A percentile compares a stretch with the other conserved stretches of the same genome.
phyloP scores from a whole-genome alignment of 345 rosid genomes.

The Ricinus communis region DNA sequence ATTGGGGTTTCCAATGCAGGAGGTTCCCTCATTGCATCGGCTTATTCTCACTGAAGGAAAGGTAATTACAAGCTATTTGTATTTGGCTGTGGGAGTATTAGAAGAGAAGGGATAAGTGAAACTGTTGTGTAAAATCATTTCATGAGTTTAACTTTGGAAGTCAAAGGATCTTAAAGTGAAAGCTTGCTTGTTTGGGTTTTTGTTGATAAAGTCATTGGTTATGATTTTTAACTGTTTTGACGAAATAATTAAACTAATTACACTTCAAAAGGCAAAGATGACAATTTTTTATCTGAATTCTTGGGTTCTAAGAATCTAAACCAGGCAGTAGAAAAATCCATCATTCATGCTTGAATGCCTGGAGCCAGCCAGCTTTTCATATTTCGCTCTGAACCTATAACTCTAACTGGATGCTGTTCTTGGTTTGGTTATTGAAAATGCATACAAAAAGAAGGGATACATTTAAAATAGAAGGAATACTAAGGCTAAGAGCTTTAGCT shows the following conservation, averaged over 20 bases:
- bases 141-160: background rate
- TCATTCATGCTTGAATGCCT: too few relatives aligned
- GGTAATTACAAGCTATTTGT: slow-evolving; percentile 29
- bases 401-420: background rate
- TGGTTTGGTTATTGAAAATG: background rate
- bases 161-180: background rate
- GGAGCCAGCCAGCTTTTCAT: too few relatives aligned
- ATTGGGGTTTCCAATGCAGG: slow-evolving; percentile 69
- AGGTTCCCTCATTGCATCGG: slow-evolving; percentile 58
- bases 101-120: background rate
- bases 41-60: slow-evolving; percentile 68
- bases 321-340: background rate
- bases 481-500: background rate
- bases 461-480: too few relatives aligned
- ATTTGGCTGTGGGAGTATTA: background rate
- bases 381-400: background rate
- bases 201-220: background rate
- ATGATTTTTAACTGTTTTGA: background rate
- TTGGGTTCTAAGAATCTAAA: too few relatives aligned
- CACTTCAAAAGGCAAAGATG: background rate
- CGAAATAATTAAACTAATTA: background rate
- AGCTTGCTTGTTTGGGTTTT: background rate
- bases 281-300: background rate
- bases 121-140: background rate
- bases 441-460: background rate